Conservation (phyloP, 345 rosid species). For the Populus tremula region DNA sequence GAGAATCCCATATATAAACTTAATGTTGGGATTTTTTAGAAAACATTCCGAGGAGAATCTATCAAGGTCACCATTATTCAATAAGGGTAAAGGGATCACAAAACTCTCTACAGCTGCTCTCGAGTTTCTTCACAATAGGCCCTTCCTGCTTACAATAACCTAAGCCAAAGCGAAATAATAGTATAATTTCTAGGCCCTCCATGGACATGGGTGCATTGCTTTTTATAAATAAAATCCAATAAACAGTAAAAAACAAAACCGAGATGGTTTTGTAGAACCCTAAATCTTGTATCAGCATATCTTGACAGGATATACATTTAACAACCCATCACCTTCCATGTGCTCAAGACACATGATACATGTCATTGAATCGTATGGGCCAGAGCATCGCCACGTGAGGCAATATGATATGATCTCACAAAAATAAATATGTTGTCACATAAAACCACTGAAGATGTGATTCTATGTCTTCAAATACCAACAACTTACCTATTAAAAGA, state of each 20-base stretch:
- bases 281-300: neutral
- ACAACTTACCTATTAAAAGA: neutral
- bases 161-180: neutral
- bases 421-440: neutral
- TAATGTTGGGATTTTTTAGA: neutral
- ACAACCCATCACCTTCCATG: constrained; percentile 10
- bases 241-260: neutral
- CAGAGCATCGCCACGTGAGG: constrained; percentile 18
- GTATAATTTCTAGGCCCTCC: neutral
- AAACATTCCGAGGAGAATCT: neutral
- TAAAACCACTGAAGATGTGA: neutral
- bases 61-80: neutral
- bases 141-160: neutral
- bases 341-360: constrained; percentile 1
- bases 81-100: too few species aligned
- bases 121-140: neutral
- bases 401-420: neutral
- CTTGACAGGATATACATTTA: neutral
- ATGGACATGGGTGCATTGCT: neutral
- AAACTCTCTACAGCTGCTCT: neutral
- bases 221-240: neutral
- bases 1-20: neutral
- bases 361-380: neutral
- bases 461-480: neutral
- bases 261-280: neutral